Conservation (phyloP, 805 yeast genomes). For the Monosporozyma aerobia region DNA sequence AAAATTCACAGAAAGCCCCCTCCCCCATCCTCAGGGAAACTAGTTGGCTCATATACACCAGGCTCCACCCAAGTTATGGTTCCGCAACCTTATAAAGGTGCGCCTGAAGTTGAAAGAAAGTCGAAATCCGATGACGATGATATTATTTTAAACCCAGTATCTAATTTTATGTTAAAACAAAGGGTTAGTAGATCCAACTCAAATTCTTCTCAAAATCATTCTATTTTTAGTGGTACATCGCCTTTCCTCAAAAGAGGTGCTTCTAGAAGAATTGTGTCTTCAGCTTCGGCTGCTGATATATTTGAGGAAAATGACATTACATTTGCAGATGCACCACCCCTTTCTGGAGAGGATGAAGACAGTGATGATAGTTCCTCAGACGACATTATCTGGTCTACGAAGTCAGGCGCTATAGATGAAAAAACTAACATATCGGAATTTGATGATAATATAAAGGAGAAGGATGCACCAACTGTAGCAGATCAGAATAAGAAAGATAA, state of each 20-base stretch:
- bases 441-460: conserved; percentile 4
- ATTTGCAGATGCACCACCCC: conserved; percentile 64
- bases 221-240: conserved; percentile 20
- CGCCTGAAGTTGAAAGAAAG: conserved; percentile 9
- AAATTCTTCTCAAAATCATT: conserved; percentile 5
- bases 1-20: conserved; percentile 5
- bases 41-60: conserved; percentile 34
- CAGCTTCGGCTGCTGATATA: conserved; percentile 37
- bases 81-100: conserved; percentile 36
- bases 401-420: not conserved
- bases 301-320: conserved; percentile 65
- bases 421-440: not conserved
- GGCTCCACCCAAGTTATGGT: conserved; percentile 35
- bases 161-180: conserved; percentile 11
- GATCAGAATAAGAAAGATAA: not conserved
- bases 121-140: conserved; percentile 9
- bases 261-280: conserved; percentile 29
- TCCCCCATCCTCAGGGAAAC: conserved; percentile 11
- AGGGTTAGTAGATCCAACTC: conserved; percentile 17
- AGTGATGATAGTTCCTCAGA: conserved; percentile 20
- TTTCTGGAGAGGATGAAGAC: conserved; percentile 42
- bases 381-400: conserved; percentile 21
- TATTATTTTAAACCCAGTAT: conserved; percentile 6
- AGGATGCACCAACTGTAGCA: not conserved
- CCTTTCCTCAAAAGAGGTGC: conserved; percentile 22